Conservation (phyloP, 202 grass and related monocot genomes). For the Carex arenaria region DNA sequence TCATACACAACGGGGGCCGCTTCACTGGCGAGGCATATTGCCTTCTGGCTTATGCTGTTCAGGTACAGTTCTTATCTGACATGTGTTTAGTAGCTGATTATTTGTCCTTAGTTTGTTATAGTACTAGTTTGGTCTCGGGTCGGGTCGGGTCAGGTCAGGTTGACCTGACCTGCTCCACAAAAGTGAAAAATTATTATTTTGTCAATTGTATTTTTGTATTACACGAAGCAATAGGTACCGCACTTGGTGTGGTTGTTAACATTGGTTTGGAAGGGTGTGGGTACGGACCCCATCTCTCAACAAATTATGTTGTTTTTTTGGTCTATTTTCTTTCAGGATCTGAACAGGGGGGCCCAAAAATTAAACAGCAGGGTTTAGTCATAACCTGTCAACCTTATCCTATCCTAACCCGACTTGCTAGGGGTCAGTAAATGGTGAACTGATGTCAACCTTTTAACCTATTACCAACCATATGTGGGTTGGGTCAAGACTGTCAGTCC, state of each 20-base stretch:
- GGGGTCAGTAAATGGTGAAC: background rate
- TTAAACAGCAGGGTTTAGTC: background rate
- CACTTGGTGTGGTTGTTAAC: background rate
- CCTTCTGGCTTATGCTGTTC: slow-evolving; percentile 32
- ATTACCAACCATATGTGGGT: background rate
- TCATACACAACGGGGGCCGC: slow-evolving; percentile 36
- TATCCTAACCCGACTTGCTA: background rate
- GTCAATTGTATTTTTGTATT: background rate
- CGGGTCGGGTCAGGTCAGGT: background rate
- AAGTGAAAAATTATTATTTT: background rate
- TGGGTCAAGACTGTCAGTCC: background rate
- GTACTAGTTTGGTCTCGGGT: background rate
- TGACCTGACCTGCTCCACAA: background rate
- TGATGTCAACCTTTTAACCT: background rate
- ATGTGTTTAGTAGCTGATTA: background rate
- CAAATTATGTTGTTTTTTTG: background rate
- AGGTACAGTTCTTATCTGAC: slow-evolving; percentile 12
- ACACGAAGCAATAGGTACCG: background rate
- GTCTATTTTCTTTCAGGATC: background rate
- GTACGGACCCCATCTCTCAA: background rate
- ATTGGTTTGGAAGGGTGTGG: background rate
- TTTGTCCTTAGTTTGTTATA: background rate
- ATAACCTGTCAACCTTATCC: background rate
- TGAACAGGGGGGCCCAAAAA: background rate
- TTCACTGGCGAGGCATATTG: slow-evolving; percentile 41